These are phyloP conservation scores for Thielaviopsis musarum DNA, from an alignment of 2,329 filamentous ascomycete genomes.

Conservation along the genomic window DNA sequence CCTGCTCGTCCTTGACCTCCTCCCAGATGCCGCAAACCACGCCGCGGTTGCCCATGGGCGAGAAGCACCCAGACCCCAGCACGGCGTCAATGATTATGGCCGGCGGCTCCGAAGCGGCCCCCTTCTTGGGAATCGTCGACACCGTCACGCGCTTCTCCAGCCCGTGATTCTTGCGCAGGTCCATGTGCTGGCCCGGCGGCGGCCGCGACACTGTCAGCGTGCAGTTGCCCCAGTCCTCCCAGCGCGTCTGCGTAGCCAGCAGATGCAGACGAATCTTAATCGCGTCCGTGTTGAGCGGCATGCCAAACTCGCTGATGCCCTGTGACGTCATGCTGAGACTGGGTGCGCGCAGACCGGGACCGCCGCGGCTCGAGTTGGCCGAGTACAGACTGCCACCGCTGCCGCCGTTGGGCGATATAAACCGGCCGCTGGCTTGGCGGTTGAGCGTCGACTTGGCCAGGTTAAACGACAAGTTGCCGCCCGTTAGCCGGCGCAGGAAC, in stretches of 20 bases:
- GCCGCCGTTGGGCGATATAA: neutral
- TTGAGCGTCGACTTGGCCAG: conserved; percentile 64
- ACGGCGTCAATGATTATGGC: conserved; percentile 66
- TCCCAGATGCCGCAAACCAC: conserved; percentile 85
- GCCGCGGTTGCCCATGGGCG: conserved; percentile 65
- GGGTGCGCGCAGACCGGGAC: conserved; percentile 35
- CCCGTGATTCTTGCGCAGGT: conserved; percentile 42
- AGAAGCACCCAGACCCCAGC: conserved; percentile 69
- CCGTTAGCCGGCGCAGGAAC: conserved; percentile 64
- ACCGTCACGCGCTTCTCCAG: conserved; percentile 78
- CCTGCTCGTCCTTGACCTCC: conserved; percentile 47
- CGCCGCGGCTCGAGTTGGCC: conserved; percentile 34
- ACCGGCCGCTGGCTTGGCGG: conserved; percentile 21
- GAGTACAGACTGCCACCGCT: conserved; percentile 38
- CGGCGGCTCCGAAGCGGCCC: conserved; percentile 24
- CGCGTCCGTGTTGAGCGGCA: conserved; percentile 53
- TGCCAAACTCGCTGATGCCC: conserved; percentile 28
- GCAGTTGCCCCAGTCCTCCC: conserved; percentile 82
- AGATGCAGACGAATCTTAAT: conserved; percentile 77
- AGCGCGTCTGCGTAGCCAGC: conserved; percentile 59
- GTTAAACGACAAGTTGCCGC: conserved; percentile 58
- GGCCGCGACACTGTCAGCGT: conserved; percentile 66
- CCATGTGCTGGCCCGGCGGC: conserved; percentile 42
- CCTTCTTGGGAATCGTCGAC: conserved; percentile 48
- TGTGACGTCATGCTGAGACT: conserved; percentile 34